Evolutionary conservation across 768 basidiomycete species (phyloP), one percentile per base, ranked within the genome.

Genomic region (Panellus pusillus): DNA sequence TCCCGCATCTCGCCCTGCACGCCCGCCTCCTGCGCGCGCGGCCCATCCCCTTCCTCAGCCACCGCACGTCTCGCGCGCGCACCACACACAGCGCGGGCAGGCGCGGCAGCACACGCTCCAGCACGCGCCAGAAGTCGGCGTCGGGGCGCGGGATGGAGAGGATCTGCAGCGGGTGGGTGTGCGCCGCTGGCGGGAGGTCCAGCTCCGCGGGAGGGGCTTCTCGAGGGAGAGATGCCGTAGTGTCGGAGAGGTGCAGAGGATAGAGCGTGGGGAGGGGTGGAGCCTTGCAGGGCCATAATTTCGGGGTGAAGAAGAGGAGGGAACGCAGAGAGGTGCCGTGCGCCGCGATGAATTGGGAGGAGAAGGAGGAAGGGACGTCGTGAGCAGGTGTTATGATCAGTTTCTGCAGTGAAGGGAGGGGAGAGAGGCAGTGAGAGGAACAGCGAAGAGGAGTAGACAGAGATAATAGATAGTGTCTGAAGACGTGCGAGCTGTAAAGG

Each of bases 1-100:
- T 83, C 79, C 58, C 75, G 72, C 82, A 93, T 85, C 66, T 90
- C 87, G 39, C 89, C 91, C 68, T 91, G 90, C 13, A 90, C 79
- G 8, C 91, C 91, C 7, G 90, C 80, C 57, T 79, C 82, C 58
- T 81, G 83, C 20, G 91, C 91, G 54, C 78, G 74, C 0, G 69
- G 70, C 8, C 82, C 67, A 91, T 78, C 0, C 88, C 90, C 47
- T 76, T 78, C 49, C 84, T 72, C 32, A 92, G 68, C 89, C 90
- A 92, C 29, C 81, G 81, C 15, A 89, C 77, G 59, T 91, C 88
- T 54, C 87, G 74, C 14, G 78, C 74, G 14, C 86, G 79, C 17
- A 93, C 70, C 8, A 79, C 75, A 38, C 71, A 65, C 19, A 93
- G 74, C 12, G 72, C 63, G 0, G 87, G 87, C 17, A 91, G 68